These are phyloP conservation scores for Tulasnella sp. DNA, from an alignment of 768 basidiomycete species.

Conservation along the genomic window DNA sequence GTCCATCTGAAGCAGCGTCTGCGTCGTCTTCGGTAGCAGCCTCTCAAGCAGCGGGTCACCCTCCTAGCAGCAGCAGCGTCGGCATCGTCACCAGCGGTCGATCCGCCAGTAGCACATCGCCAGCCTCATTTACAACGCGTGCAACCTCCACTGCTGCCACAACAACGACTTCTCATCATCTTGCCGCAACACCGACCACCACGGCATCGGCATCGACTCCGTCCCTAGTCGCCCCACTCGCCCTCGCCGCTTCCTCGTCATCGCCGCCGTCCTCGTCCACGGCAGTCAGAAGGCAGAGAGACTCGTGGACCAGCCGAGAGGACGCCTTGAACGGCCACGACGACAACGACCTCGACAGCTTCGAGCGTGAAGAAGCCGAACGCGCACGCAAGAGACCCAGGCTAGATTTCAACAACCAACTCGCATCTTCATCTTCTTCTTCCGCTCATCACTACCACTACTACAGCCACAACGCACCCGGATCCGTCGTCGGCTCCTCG, in stretches of 20 bases:
- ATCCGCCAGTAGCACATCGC: neutral
- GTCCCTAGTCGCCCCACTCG: neutral
- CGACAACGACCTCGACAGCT: neutral
- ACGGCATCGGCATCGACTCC: too few species aligned
- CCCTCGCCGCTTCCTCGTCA: neutral
- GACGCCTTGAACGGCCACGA: neutral
- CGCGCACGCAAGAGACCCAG: conserved; percentile 31
- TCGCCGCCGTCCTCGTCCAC: neutral
- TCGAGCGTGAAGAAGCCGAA: conserved; percentile 15
- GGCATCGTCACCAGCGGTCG: neutral
- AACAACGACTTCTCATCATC: neutral
- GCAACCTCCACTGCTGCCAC: neutral
- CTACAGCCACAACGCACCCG: conserved; percentile 9
- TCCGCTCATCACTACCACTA: conserved; percentile 22
- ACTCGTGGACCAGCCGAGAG: neutral
- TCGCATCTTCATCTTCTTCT: neutral
- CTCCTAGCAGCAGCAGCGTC: neutral
- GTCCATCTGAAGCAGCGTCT: neutral
- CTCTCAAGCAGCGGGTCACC: neutral
- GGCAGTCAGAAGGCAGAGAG: neutral
- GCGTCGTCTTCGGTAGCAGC: neutral
- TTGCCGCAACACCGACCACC: too few species aligned
- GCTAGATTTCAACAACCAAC: conserved; percentile 21
- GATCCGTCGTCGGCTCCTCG: neutral
- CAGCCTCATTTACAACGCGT: conserved; percentile 23